Percentiles rank a stretch among this genome's conserved stretches.
Evolutionary conservation across 495 filamentous ascomycete genomes (phyloP).

Genomic region (Hypoxylon cercidicola): DNA sequence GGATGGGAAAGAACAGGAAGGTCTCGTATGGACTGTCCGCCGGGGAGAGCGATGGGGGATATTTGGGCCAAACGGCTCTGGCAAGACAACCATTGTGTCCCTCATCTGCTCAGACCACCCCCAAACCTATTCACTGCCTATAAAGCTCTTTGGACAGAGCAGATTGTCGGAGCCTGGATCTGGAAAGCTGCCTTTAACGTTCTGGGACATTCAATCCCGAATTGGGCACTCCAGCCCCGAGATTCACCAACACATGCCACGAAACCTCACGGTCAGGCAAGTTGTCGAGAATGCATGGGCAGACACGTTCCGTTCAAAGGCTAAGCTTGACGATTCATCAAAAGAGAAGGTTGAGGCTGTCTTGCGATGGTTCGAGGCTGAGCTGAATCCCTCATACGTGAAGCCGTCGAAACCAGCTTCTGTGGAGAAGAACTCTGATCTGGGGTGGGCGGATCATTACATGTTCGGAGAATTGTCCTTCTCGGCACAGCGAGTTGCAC

Average conservation of each 20-base stretch:
- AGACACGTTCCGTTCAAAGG: conserved; percentile 81
- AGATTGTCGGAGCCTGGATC: conserved; percentile 74
- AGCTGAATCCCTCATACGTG: conserved; percentile 68
- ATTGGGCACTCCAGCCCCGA: conserved; percentile 95
- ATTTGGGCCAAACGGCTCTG: conserved; percentile 89
- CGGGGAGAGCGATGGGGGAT: conserved; percentile 89
- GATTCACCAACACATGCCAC: conserved; percentile 91
- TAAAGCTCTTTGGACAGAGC: conserved; percentile 83
- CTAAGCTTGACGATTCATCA: conserved; percentile 66
- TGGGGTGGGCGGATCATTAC: conserved; percentile 75
- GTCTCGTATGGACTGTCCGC: conserved; percentile 84
- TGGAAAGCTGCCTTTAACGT: conserved; percentile 78
- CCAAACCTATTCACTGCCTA: conserved; percentile 88
- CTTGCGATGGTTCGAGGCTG: conserved; percentile 76
- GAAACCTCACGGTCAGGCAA: conserved; percentile 75
- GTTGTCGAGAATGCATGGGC: conserved; percentile 87
- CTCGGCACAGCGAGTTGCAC: conserved; percentile 80
- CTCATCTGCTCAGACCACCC: conserved; percentile 96
- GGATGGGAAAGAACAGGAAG: conserved; percentile 58
- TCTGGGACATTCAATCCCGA: conserved; percentile 90
- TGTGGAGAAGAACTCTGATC: conserved; percentile 15
- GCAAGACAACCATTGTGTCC: conserved; percentile 92
- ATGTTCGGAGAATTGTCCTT: conserved; percentile 79
- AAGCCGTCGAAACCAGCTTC: neutral
- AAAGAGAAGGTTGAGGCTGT: conserved; percentile 69